A percentile compares a stretch with the other conserved stretches of the same genome.
phyloP scores from a whole-genome alignment of 108 stramenopile species.

The Chaetoceros muelleri region DNA sequence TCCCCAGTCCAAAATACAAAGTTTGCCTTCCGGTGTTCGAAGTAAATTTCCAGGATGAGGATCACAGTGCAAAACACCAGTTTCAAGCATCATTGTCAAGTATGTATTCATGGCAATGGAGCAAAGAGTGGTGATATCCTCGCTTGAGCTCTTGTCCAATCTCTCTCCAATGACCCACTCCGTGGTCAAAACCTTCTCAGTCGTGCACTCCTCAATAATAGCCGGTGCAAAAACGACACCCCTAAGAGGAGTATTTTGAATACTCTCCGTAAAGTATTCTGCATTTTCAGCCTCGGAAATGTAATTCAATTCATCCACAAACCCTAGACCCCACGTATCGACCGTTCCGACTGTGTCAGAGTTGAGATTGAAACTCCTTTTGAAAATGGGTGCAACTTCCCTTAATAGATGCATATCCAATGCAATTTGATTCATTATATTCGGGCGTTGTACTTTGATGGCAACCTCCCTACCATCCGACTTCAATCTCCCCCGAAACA shows the following conservation, averaged over 20 bases:
- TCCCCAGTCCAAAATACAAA: constrained; percentile 94
- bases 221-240: constrained; percentile 76
- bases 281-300: constrained; percentile 82
- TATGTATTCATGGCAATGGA: constrained; percentile 87
- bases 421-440: constrained; percentile 86
- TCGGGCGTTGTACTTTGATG: constrained; percentile 93
- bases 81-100: constrained; percentile 76
- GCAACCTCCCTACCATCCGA: constrained; percentile 54
- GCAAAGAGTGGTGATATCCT: constrained; percentile 70
- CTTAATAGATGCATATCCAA: constrained; percentile 93
- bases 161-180: constrained; percentile 92
- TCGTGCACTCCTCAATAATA: constrained; percentile 57
- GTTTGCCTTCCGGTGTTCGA: constrained; percentile 77
- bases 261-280: constrained; percentile 48
- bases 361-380: constrained; percentile 53
- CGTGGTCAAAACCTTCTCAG: constrained; percentile 75
- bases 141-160: constrained; percentile 59
- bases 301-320: constrained; percentile 95
- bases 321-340: constrained; percentile 89
- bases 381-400: constrained; percentile 53
- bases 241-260: constrained; percentile 49
- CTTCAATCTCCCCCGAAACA: constrained; percentile 61
- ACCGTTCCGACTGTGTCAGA: constrained; percentile 77
- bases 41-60: constrained; percentile 67
- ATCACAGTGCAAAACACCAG: constrained; percentile 55